phyloP scores from a whole-genome alignment of 1,139 yeast genomes.

The Martiniozyma asiatica region DNA sequence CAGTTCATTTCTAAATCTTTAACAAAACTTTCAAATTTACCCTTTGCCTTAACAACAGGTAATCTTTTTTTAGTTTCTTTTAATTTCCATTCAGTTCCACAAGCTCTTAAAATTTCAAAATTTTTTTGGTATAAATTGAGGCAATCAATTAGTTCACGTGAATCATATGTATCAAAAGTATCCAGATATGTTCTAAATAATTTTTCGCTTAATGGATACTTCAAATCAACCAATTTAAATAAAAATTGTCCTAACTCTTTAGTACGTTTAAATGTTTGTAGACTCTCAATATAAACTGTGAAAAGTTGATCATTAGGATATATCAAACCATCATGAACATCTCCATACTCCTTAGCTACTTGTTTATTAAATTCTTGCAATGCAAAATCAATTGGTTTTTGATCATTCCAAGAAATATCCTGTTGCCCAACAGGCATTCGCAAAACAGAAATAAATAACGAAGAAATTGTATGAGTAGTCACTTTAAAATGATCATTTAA shows the following conservation, averaged over 20 bases:
- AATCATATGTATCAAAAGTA: slow-evolving; percentile 19
- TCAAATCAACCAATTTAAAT: slow-evolving; percentile 47
- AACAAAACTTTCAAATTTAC: slow-evolving; percentile 16
- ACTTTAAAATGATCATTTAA: slow-evolving; percentile 10
- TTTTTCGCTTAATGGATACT: slow-evolving; percentile 31
- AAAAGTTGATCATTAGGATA: slow-evolving; percentile 39
- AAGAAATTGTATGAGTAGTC: slow-evolving; percentile 31
- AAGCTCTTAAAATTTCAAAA: slow-evolving; percentile 9
- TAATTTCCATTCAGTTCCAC: slow-evolving; percentile 23
- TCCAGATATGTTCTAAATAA: slow-evolving; percentile 26
- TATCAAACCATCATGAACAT: slow-evolving; percentile 25
- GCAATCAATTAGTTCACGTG: slow-evolving; percentile 26
- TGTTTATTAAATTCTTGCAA: slow-evolving; percentile 41
- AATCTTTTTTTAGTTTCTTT: slow-evolving; percentile 12
- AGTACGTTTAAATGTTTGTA: slow-evolving; percentile 35
- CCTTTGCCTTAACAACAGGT: slow-evolving; percentile 8
- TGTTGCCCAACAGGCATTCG: slow-evolving; percentile 12
- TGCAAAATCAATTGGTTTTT: slow-evolving; percentile 47
- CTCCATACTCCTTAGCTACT: slow-evolving; percentile 22
- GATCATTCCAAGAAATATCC: slow-evolving; percentile 10
- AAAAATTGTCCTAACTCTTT: slow-evolving; percentile 41
- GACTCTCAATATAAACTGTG: slow-evolving; percentile 38
- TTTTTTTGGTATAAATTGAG: slow-evolving; percentile 25
- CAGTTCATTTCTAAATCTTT: slow-evolving; percentile 16
- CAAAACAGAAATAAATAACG: slow-evolving; percentile 28